Conservation (phyloP, 1,284 basidiomycete genomes). For the Heterobasidion irregulare region DNA sequence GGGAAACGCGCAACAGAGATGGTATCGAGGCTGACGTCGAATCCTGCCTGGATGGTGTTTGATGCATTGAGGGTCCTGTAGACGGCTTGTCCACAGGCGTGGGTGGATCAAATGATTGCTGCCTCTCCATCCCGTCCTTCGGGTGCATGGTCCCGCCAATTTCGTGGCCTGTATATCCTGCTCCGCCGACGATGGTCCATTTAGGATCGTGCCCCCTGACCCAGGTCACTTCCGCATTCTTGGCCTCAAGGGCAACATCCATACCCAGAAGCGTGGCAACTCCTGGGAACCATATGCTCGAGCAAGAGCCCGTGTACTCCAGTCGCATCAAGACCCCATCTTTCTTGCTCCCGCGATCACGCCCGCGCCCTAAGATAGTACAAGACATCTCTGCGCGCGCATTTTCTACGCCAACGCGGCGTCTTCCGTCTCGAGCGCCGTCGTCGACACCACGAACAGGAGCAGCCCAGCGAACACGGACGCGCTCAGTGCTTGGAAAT, state of each 20-base stretch:
- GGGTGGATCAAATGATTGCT: slow-evolving; percentile 11
- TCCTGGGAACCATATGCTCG: slow-evolving; percentile 71
- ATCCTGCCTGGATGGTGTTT: slow-evolving; percentile 21
- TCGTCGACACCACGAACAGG: slow-evolving; percentile 44
- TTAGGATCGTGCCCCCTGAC: slow-evolving; percentile 34
- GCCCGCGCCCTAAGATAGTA: slow-evolving; percentile 40
- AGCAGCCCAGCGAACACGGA: slow-evolving; percentile 71
- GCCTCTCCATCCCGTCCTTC: background rate
- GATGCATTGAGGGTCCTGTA: slow-evolving; percentile 10
- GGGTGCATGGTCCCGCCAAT: slow-evolving; percentile 6
- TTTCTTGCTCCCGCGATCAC: slow-evolving; percentile 25
- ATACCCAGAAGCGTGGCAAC: slow-evolving; percentile 75
- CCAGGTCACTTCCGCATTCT: slow-evolving; percentile 63
- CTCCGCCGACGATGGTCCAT: slow-evolving; percentile 57
- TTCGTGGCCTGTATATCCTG: slow-evolving; percentile 52
- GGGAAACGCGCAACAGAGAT: slow-evolving; percentile 62
- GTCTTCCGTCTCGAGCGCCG: slow-evolving; percentile 33
- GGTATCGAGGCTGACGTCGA: slow-evolving; percentile 32
- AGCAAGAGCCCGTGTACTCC: slow-evolving; percentile 65
- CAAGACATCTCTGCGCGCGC: slow-evolving; percentile 60
- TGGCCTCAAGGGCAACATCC: slow-evolving; percentile 61
- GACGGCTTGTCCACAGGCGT: slow-evolving; percentile 2
- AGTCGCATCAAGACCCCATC: slow-evolving; percentile 63
- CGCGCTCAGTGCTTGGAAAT: slow-evolving; percentile 66
- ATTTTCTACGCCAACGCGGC: slow-evolving; percentile 58